Evolutionary conservation across 164 flowering plant species (phyloP), one percentile per base, ranked within the genome.

Genomic region (Aristolochia contorta): DNA sequence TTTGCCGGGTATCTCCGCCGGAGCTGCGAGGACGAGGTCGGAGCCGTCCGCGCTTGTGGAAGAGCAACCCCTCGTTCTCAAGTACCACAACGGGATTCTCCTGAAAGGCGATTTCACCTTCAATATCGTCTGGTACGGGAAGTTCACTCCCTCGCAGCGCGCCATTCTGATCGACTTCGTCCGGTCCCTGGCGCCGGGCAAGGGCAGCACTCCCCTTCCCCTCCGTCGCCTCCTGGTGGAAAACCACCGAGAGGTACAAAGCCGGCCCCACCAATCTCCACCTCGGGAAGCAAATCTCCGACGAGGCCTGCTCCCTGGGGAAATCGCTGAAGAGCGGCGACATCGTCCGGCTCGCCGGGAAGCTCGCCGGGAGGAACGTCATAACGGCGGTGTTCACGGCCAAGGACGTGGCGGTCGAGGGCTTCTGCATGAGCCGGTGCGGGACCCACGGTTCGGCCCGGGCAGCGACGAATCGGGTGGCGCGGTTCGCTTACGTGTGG

Each of bases 11-110:
- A 1, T 1, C 60, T 52, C 67, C 16, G 22, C 70, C 1, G 3
- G 59, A 9, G 73, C 61, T 10, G 74, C 70, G 16, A 50, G 71
- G 13, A 45, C 76, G 95, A 92, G 87, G 87, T 73, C 97, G 0
- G 76, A 60, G 48, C 77, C 74, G 5, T 19, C 70, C 0, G 72
- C 57, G 52, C 77, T 80, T 0, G 84, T 77, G 1, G 32, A 77
- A 47, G 59, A 80, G 18, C 79, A 72, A n/a, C 81, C 82, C 0
- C 66, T 81, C 0, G 46, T 73, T 6, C 79, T 82, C 47, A 68
- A 75, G n/a, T 82, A 87, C 74, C 94, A 87, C 76, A 79, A 83
- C 49, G 94, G 94, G 22, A 69, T 66, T 0, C 82, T 87, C 16
- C 80, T 87, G n/a, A 80, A 76, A n/a, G 90, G 94, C 16, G 75